Percentiles rank a stretch among this genome's conserved stretches.
These are phyloP conservation scores for Vigna trinervia DNA, from an alignment of 306 rosid genomes.

Conservation along the genomic window DNA sequence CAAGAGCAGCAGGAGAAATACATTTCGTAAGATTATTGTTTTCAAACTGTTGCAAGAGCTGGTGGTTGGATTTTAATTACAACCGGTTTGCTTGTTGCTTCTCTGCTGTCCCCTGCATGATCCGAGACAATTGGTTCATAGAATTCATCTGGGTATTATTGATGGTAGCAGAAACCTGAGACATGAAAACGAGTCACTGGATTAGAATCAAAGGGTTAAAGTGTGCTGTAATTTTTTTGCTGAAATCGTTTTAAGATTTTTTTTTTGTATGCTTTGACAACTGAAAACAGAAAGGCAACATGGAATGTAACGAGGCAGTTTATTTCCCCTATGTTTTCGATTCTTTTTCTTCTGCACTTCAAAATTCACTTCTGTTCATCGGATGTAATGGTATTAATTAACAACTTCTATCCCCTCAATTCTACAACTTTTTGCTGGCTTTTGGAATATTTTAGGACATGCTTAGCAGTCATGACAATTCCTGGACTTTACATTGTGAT, in stretches of 20 bases:
- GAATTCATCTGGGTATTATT: constrained; percentile 11
- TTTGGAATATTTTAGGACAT: not conserved
- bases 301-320: constrained; percentile 12
- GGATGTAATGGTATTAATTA: not conserved
- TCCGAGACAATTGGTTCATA: not conserved
- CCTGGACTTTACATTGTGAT: not conserved
- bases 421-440: not conserved
- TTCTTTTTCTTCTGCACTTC: not conserved
- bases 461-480: not conserved
- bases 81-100: constrained; percentile 16
- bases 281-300: constrained; percentile 8
- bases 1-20: constrained; percentile 95
- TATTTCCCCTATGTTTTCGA: not conserved
- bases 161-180: constrained; percentile 35
- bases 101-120: constrained; percentile 17
- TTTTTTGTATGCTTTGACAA: constrained; percentile 5
- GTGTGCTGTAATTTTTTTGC: constrained; percentile 13
- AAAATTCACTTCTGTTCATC: not conserved
- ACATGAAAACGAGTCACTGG: not conserved
- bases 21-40: constrained; percentile 53
- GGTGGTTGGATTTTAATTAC: constrained; percentile 16
- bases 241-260: constrained; percentile 22
- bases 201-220: not conserved
- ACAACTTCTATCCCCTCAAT: not conserved
- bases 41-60: constrained; percentile 16